Base-by-base conservation (phyloP, 177 flowering plant species). In the Vitis hybrid region DNA sequence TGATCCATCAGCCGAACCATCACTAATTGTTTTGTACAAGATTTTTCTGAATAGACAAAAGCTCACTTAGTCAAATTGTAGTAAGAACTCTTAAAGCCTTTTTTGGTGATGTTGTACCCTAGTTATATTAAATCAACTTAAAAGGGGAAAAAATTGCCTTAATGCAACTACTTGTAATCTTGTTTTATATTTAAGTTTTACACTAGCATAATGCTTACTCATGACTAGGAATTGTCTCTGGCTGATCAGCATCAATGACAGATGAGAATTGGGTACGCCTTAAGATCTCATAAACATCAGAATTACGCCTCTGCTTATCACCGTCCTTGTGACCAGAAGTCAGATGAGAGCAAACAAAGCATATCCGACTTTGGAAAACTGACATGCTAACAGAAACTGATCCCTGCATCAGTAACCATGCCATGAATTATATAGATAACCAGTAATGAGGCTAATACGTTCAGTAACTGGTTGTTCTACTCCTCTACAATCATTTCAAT, bases 361-460 rank as follows among this genome's bases (percentile, higher is more conserved):
- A 96, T 45, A 96, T 54, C 62, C 91, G 81, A 21, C 95, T 80
- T 59, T 96, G 99, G 77, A 71, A 96, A 49, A 96, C 80, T 49
- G 97, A 85, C 97, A 96, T 88, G 85, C 99, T 96, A 45, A 96
- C 86, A 52, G 98, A 90, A 71, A 96, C 89, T 61, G 98, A 96
- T 72, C 99, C 99, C 98, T 95, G 90, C 81, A 84, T 59, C 62
- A 78, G 15, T 3, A 63, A 63, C 9, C 62, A 72, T 57, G 17
- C 6, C 62, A 72, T 57, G 17, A 26, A 51, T 55, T 61, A 62
- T 17, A 52, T 32, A 70, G 51, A 73, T 57, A 69, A 49, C 48
- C 51, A 21, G 50, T 50, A 56, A 68, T 18, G 51, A 18, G 34
- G n/a, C 2, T 62, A 48, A 12, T 18, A 17, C 51, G 0, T 52